Percentiles rank a stretch among this genome's conserved stretches.
These are phyloP conservation scores for Akanthomyces dipterigenus DNA, from an alignment of 2,329 filamentous ascomycete species.

Conservation along the genomic window DNA sequence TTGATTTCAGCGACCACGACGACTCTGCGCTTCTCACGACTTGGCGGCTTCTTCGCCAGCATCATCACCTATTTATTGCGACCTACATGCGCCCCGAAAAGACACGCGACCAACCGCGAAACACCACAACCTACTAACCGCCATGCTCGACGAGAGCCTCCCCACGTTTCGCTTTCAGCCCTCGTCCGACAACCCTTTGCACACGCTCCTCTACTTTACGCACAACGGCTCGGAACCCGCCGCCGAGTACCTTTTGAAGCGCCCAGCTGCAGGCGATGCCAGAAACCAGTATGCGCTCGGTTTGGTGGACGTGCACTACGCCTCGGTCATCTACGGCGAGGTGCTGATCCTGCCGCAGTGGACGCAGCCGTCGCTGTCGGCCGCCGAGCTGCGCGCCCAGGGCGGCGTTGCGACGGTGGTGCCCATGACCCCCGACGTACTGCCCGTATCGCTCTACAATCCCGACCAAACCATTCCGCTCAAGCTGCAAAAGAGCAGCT, in stretches of 20 bases:
- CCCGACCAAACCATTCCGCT: conserved; percentile 78
- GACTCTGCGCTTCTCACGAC: background rate
- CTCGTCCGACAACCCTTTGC: conserved; percentile 45
- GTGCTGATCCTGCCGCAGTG: conserved; percentile 79
- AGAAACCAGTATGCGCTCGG: conserved; percentile 83
- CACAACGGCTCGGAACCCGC: conserved; percentile 75
- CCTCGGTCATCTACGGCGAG: conserved; percentile 80
- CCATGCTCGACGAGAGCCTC: conserved; percentile 94
- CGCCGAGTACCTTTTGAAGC: conserved; percentile 73
- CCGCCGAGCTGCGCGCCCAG: conserved; percentile 68
- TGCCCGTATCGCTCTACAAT: conserved; percentile 87
- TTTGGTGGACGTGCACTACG: conserved; percentile 73
- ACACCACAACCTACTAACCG: background rate
- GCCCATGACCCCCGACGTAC: conserved; percentile 68
- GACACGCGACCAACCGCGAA: background rate
- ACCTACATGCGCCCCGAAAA: background rate
- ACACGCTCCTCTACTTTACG: conserved; percentile 52
- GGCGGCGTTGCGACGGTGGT: conserved; percentile 58
- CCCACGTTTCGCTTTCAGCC: conserved; percentile 59
- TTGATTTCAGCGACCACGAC: background rate
- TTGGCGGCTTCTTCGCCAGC: background rate
- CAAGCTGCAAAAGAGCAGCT: conserved; percentile 64
- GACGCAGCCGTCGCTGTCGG: conserved; percentile 73
- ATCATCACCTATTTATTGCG: background rate
- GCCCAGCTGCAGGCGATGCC: conserved; percentile 60